Evolutionary conservation across 257 asterid genomes (phyloP), one percentile per base, ranked within the genome.

Genomic region (Solanum neorickii): DNA sequence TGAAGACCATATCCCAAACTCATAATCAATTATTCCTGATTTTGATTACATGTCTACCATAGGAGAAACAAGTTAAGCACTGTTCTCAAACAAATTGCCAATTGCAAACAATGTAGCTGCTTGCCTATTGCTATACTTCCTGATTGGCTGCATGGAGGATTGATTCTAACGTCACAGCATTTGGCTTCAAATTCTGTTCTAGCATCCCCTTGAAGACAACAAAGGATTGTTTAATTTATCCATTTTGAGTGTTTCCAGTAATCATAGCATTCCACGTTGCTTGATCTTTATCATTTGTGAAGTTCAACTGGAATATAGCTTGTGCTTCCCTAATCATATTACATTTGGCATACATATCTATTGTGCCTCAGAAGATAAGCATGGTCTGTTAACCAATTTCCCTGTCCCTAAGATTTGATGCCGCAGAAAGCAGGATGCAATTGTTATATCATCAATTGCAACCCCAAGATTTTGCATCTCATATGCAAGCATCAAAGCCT

Each of bases 31-130:
- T 42, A 89, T 87, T 76, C 98, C 99, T 47, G 94, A 91, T 93
- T 96, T 96, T 59, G 99, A 94, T 93, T 95, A 96, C 98, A 94
- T 95, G 89, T 95, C 98, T 73, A 95, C 94, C 89, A 95, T 60
- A 78, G 98, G 98, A 41, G 98, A 94, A 89, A 90, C 83, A 89
- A 95, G 97, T 83, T 93, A 96, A 88, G 93, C 91, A 90, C 94
- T 96, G 83, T 78, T 73, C 33, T 95, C 94, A 88, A 95, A 84
- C 82, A 33, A 90, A 85, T 92, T 92, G 82, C 93, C 97, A 77
- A 96, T 88, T 42, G 95, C 87, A 90, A 91, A 78, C 95, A 91
- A 78, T 96, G 99, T 95, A 95, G 90, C 83, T 75, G 90, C 89
- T 88, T 94, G 77, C 99, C 33, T 31, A 31, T 31, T 31, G 33